A percentile compares a stretch with the other conserved stretches of the same genome.
These are phyloP conservation scores for Peronosclerospora sorghi DNA, from an alignment of 352 stramenopile species.

Conservation along the genomic window DNA sequence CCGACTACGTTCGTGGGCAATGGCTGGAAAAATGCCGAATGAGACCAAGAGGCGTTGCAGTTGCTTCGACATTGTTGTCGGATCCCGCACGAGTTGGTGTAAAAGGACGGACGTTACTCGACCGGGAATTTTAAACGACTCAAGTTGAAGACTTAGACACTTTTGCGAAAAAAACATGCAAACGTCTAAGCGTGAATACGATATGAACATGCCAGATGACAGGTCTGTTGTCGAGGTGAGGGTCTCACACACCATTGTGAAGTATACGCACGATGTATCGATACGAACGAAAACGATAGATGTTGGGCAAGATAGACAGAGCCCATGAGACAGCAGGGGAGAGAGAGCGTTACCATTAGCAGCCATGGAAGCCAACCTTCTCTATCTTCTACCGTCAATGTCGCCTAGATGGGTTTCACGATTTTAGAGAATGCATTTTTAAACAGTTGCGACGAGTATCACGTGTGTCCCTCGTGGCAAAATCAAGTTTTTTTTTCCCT, in stretches of 20 bases:
- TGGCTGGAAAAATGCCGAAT: constrained; percentile 23
- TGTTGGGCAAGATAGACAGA: not conserved
- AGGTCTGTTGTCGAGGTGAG: constrained; percentile 1
- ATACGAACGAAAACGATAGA: not conserved
- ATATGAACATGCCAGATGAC: constrained; percentile 2
- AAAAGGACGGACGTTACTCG: constrained; percentile 20
- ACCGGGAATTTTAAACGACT: constrained; percentile 15
- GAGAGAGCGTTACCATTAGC: constrained; percentile 9
- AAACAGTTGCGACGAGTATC: no score
- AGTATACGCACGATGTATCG: no score
- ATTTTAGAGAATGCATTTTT: no score
- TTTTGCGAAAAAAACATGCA: no score
- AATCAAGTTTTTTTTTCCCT: no score
- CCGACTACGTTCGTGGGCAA: constrained; percentile 2
- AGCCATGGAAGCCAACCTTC: no score
- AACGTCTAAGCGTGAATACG: no score
- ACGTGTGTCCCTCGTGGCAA: no score
- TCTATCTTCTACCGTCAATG: no score
- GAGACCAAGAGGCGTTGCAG: not conserved
- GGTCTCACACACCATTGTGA: not conserved
- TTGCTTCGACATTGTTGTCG: not conserved
- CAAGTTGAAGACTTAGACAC: not conserved
- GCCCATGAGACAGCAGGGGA: constrained; percentile 18
- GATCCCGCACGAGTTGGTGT: constrained; percentile 1
- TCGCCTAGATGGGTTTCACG: no score